phyloP scores from a whole-genome alignment of 176 grass and related monocot species.

The Carex littledalei region DNA sequence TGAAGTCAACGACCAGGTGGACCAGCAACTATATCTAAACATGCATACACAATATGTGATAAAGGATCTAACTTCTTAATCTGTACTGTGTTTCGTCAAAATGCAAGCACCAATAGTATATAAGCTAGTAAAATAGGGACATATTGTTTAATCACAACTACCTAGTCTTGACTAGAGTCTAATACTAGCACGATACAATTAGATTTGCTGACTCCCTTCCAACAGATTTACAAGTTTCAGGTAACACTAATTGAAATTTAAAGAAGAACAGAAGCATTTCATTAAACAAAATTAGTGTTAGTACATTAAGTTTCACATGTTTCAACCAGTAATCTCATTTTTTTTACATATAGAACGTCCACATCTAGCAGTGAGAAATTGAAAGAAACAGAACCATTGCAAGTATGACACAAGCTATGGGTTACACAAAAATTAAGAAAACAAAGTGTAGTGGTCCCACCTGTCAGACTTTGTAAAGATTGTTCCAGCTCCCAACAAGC shows the following conservation, averaged over 20 bases:
- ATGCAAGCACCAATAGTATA: not conserved
- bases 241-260: not conserved
- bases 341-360: not conserved
- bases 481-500: slow-evolving; percentile 75
- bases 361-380: not conserved
- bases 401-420: not conserved
- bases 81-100: not conserved
- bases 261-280: not conserved
- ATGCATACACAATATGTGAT: not conserved
- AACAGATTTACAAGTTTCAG: not conserved
- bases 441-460: slow-evolving; percentile 18
- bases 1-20: not conserved
- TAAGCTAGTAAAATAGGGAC: not conserved
- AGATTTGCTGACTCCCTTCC: not conserved
- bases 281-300: too few relatives aligned
- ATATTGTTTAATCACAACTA: not conserved
- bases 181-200: not conserved
- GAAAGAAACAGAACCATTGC: slow-evolving; percentile 3
- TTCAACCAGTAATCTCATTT: slow-evolving; percentile 6
- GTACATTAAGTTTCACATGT: not conserved
- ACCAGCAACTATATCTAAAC: not conserved
- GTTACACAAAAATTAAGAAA: not conserved
- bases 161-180: not conserved
- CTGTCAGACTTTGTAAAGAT: slow-evolving; percentile 63
- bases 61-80: not conserved